A percentile compares a stretch with the other conserved stretches of the same genome.
Evolutionary conservation across 805 yeast species (phyloP).

Genomic region (Barnettozyma pratensis): DNA sequence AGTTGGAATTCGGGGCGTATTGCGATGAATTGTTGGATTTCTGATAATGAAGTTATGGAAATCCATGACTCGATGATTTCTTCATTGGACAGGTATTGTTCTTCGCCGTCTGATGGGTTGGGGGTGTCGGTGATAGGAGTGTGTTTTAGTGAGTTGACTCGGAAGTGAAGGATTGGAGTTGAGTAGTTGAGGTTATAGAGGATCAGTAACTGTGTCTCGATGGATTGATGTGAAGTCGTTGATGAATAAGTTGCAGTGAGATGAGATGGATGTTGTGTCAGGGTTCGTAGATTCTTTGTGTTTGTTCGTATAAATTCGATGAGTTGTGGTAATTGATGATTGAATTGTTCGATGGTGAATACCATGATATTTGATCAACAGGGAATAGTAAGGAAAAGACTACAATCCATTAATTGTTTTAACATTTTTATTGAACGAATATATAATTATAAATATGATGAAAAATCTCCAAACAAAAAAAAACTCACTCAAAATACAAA

Average conservation of each 20-base stretch:
- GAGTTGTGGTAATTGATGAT: not conserved
- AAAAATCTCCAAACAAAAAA: not conserved
- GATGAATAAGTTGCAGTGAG: not conserved
- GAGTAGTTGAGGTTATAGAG: conserved; percentile 4
- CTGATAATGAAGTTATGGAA: not conserved
- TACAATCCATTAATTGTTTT: not conserved
- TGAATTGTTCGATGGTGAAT: not conserved
- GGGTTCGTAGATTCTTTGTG: not conserved
- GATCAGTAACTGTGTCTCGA: not conserved
- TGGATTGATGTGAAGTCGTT: not conserved
- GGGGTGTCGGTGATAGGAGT: not conserved
- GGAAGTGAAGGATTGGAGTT: conserved; percentile 13
- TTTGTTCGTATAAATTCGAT: not conserved
- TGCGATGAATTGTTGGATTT: not conserved
- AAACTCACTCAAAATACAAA: not conserved
- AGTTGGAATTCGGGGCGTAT: conserved; percentile 3
- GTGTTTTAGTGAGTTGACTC: not conserved
- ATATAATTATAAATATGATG: conserved; percentile 3
- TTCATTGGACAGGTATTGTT: too few relatives aligned
- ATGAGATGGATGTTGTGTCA: not conserved
- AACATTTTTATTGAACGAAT: conserved; percentile 3
- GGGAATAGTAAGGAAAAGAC: not conserved
- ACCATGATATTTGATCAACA: not conserved
- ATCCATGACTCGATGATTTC: not conserved
- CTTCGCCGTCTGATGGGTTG: not conserved